A percentile compares a stretch with the other conserved stretches of the same genome.
phyloP scores from a whole-genome alignment of 768 basidiomycete species.

The Exidia glandulosa region DNA sequence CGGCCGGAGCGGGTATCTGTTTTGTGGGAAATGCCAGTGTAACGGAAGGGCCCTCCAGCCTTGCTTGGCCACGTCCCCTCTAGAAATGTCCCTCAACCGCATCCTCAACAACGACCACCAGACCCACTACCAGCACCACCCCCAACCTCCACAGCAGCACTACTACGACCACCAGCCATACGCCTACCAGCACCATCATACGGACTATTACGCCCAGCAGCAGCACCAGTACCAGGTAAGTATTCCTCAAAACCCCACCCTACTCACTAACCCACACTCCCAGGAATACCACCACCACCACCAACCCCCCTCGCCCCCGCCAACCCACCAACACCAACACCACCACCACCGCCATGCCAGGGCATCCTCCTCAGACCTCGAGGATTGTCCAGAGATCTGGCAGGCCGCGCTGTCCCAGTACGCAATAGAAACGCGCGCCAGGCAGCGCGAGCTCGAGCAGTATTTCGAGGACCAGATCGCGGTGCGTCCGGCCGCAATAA shows the following conservation, averaged over 20 bases:
- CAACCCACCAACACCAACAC: not conserved
- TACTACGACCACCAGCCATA: constrained; percentile 13
- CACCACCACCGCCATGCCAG: constrained; percentile 1
- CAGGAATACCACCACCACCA: constrained; percentile 16
- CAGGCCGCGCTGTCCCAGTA: constrained; percentile 57
- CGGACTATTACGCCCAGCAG: not conserved
- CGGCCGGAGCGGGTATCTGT: too few species aligned
- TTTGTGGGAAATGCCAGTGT: too few species aligned
- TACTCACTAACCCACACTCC: too few species aligned
- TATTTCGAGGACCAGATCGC: constrained; percentile 60
- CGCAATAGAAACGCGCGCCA: constrained; percentile 57
- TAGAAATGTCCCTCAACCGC: constrained; percentile 62
- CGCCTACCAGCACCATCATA: constrained; percentile 1
- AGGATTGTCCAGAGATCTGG: constrained; percentile 75
- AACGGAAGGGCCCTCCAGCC: not conserved
- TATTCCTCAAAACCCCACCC: too few species aligned
- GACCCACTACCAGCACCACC: constrained; percentile 20
- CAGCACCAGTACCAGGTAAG: constrained; percentile 8
- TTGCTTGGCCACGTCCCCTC: not conserved
- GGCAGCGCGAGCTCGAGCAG: constrained; percentile 59
- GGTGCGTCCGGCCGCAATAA: constrained; percentile 29
- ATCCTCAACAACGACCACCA: constrained; percentile 67
- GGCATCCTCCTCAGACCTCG: constrained; percentile 58
- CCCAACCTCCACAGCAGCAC: constrained; percentile 12
- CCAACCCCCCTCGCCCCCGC: constrained; percentile 22